phyloP scores from a whole-genome alignment of 371 early-diverging fungal genomes.

The Zychaea mexicana region DNA sequence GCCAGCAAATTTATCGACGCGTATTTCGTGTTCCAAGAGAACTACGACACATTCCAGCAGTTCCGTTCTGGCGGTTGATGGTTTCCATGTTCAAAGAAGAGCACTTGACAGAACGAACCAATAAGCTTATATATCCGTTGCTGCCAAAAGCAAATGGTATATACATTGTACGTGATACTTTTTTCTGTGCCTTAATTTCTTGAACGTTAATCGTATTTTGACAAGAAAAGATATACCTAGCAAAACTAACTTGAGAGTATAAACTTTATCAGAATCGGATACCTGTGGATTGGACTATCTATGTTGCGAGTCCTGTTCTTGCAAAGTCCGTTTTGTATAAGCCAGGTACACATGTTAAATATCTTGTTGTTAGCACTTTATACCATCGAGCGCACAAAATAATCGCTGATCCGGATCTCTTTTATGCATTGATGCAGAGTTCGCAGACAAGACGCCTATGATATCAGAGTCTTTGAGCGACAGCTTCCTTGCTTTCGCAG shows the following conservation, averaged over 20 bases:
- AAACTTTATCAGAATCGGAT: conserved; percentile 15
- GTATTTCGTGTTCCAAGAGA: conserved; percentile 7
- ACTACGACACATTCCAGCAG: conserved; percentile 9
- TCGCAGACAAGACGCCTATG: neutral
- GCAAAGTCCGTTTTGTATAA: conserved; percentile 27
- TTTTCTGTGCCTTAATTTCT: neutral
- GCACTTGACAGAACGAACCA: neutral
- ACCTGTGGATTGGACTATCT: conserved; percentile 32
- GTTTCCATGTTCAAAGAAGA: neutral
- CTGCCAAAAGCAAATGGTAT: conserved; percentile 7
- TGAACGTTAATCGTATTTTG: too few species aligned
- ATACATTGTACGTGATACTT: conserved; percentile 5
- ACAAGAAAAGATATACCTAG: neutral
- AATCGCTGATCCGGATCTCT: neutral
- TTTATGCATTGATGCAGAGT: conserved; percentile 13
- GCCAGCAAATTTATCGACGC: neutral
- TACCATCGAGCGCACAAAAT: too few species aligned
- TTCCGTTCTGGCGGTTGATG: neutral
- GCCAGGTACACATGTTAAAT: conserved; percentile 22
- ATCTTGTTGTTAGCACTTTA: neutral
- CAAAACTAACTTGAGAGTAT: neutral
- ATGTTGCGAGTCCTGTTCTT: conserved; percentile 27
- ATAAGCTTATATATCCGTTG: conserved; percentile 5
- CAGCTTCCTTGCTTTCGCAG: conserved; percentile 24
- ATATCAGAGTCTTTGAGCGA: neutral